Conservation (phyloP, 306 rosid species). For the Dalbergia oliveri region DNA sequence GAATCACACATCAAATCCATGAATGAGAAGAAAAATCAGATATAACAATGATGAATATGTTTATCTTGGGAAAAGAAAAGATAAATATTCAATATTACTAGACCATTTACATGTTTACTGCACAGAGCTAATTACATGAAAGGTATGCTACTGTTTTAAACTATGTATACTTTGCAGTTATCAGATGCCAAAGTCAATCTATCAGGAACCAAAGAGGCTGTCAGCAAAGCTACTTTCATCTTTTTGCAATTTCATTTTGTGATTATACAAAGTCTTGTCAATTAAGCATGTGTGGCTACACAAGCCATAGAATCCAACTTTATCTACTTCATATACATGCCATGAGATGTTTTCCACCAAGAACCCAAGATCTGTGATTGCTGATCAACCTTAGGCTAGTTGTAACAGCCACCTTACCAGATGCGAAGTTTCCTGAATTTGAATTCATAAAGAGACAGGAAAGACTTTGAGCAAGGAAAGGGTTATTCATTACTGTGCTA, state of each 20-base stretch:
- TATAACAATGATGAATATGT: not conserved
- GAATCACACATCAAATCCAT: slow-evolving; percentile 13
- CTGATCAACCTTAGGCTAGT: slow-evolving; percentile 13
- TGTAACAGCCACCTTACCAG: slow-evolving; percentile 25
- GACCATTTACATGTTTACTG: slow-evolving; percentile 32
- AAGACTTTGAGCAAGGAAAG: slow-evolving; percentile 25
- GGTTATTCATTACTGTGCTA: not conserved
- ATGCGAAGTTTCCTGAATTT: not conserved
- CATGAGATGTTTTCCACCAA: slow-evolving; percentile 11
- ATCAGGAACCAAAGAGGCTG: not conserved
- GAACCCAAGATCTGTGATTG: slow-evolving; percentile 16
- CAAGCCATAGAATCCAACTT: too few relatives aligned
- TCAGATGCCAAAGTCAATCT: slow-evolving; percentile 28
- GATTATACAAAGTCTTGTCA: slow-evolving; percentile 8
- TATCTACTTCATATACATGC: not conserved
- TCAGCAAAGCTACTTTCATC: not conserved
- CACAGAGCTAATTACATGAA: slow-evolving; percentile 17
- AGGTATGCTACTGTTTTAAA: slow-evolving; percentile 3
- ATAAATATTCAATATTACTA: not conserved
- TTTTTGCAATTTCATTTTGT: slow-evolving; percentile 9
- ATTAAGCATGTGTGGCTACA: not conserved
- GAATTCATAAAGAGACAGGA: slow-evolving; percentile 5
- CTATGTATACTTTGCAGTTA: not conserved
- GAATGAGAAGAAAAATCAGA: slow-evolving; percentile 36
- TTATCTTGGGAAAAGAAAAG: not conserved